Conservation (phyloP, 768 basidiomycete species). For the Lactarius sp. region DNA sequence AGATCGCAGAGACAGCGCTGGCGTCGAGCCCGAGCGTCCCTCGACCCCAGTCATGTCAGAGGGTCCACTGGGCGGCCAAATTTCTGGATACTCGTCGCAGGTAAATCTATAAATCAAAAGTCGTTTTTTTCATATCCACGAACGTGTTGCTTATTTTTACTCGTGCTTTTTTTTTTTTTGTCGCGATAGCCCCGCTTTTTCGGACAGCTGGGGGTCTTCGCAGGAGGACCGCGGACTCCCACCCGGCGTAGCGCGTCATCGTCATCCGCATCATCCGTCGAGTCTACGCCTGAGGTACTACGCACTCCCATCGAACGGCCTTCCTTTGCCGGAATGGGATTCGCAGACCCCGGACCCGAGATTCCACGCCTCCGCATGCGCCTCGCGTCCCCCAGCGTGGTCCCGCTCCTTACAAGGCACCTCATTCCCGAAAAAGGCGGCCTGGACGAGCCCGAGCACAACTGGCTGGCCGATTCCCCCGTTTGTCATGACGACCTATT, state of each 20-base stretch:
- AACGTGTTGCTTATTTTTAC: not conserved
- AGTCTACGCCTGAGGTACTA: conserved; percentile 23
- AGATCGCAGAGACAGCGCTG: conserved; percentile 32
- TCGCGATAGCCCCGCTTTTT: not conserved
- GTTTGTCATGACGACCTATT: conserved; percentile 26
- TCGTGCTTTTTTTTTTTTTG: not conserved
- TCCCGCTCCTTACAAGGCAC: conserved; percentile 10
- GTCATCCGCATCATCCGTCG: conserved; percentile 21
- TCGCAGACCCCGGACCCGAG: conserved; percentile 22
- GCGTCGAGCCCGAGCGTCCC: conserved; percentile 37
- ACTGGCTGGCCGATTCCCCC: conserved; percentile 9
- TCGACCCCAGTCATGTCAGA: conserved; percentile 38
- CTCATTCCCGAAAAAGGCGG: not conserved
- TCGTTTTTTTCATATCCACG: not conserved
- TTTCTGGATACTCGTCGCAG: conserved; percentile 32
- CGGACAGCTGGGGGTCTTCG: conserved; percentile 1
- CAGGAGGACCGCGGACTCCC: conserved; percentile 32
- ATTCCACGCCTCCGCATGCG: conserved; percentile 15
- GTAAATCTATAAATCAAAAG: not conserved
- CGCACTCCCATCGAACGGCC: conserved; percentile 23
- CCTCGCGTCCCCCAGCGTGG: conserved; percentile 7
- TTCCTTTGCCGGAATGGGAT: conserved; percentile 24
- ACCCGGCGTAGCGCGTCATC: conserved; percentile 26
- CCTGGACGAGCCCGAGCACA: not conserved
- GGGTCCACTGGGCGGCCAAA: conserved; percentile 25